Evolutionary conservation across 192 early-diverging fungal species (phyloP), one percentile per base, ranked within the genome.

Genomic region (Chytriomyces hyalinus): DNA sequence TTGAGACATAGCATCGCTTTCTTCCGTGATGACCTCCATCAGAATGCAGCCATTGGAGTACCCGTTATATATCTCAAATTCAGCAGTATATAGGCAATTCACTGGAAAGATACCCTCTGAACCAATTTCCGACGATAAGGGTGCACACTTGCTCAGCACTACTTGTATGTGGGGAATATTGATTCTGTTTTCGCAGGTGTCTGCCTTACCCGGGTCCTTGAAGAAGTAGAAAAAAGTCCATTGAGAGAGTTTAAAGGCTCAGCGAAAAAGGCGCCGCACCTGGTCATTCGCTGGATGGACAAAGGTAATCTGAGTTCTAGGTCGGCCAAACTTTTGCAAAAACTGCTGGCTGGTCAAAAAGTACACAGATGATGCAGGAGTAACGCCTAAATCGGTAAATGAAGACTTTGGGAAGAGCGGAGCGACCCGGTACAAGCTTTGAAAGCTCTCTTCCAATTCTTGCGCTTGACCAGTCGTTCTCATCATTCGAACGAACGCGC

Each of bases 41-140:
- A 73, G 22, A 61, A 6, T 13, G 5, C 59, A 8, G 2, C 59
- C 59, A 44, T 17, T 13, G 6, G 43, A 26, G 71, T 62, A 48
- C 45, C 71, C 71, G 51, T 73, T 73, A 44, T 73, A 60, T 46
- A 73, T 6, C 13, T 73, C 71, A 62, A 73, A 73, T 5, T 15
- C 8, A n/a, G 49, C 43, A 6, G 20, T 24, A 24, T 73, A 63
- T 6, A 6, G 7, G 0, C 15, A 6, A 3, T 24, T 24, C 9
- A 73, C 6, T 26, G 50, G n/a, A 44, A 73, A 73, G 26, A 73
- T 6, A 17, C 71, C 71, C n/a, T 61, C 60, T 9, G 71, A 46
- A 44, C 26, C 71, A 22, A 46, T 28, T 9, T 73, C 71, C 4
- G 62, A 36, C 10, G 43, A 26, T 28, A 10, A 46, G 1, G 71